Conservation (phyloP, 805 yeast species). For the Barnettozyma vustinii region DNA sequence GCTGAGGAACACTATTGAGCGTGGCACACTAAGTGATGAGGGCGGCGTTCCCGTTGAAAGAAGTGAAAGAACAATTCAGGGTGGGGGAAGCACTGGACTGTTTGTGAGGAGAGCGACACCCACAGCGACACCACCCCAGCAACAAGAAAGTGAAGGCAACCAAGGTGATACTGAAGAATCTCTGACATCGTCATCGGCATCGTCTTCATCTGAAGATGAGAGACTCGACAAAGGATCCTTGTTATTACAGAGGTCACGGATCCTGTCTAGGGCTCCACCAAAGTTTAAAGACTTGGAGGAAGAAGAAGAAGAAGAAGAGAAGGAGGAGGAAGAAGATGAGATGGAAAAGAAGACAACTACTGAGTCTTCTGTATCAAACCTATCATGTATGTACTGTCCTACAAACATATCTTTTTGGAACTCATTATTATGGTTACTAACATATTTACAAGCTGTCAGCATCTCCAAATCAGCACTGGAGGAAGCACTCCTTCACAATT, state of each 20-base stretch:
- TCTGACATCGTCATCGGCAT: not conserved
- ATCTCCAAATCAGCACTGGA: conserved; percentile 37
- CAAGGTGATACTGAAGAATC: not conserved
- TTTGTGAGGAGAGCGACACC: conserved; percentile 1
- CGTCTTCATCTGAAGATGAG: conserved; percentile 5
- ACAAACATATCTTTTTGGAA: not conserved
- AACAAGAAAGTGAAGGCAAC: not conserved
- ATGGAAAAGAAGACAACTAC: conserved; percentile 8
- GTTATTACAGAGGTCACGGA: conserved; percentile 22
- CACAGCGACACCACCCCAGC: not conserved
- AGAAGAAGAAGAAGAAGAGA: too few relatives aligned
- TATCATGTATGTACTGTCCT: conserved; percentile 27
- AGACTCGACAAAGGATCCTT: conserved; percentile 14
- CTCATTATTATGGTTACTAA: not conserved
- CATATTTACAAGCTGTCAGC: conserved; percentile 23
- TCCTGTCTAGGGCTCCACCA: conserved; percentile 19
- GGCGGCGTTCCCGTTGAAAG: conserved; percentile 1
- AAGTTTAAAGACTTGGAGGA: conserved; percentile 15
- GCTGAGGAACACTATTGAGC: conserved; percentile 18
- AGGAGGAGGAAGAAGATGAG: conserved; percentile 10
- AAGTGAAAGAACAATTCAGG: conserved; percentile 3
- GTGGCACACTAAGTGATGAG: conserved; percentile 11
- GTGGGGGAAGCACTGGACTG: conserved; percentile 2
- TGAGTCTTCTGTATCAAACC: conserved; percentile 25
- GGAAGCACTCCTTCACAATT: conserved; percentile 34